Evolutionary conservation across 176 grass and related monocot genomes (phyloP), one percentile per base, ranked within the genome.

Genomic region (Hsuehochloa calcarea): DNA sequence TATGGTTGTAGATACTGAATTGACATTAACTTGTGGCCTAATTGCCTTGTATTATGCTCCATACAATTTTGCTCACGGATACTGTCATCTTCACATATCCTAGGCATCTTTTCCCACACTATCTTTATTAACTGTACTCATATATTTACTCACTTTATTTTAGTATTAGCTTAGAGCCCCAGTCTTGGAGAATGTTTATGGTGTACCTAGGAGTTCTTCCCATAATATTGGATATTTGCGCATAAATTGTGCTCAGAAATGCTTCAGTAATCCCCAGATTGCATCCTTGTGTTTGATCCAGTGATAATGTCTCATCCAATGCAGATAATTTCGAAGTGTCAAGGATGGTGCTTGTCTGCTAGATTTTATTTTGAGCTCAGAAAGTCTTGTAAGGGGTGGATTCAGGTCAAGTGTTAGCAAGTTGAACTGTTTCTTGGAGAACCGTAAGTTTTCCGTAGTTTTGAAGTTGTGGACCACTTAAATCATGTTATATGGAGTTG

Each of bases 321-420:
- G 82, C 82, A 89, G 87, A 38, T 68, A 80, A 80, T 74, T 60
- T 49, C 8, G 40, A 78, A 60, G 34, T 26, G 4, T 65, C 14
- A 22, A 89, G 40, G 68, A 40, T 68, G 29, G 49, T 58, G 37
- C 46, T 59, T 9, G 38, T 40, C 26, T 67, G 10, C 43, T 89
- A 85, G 61, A 45, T 72, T 84, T 72, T 77, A 44, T 78, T 70
- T 77, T 34, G 82, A 58, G 69, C 41, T 74, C 15, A 74, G 35
- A 10, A 59, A 73, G 70, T 61, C 45, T 82, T 78, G 43, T 47
- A 65, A 78, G 65, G 79, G 72, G 47, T 68, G 31, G 7, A 51
- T 76, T 77, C 54, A 64, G 52, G 19, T 52, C 3, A 25, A 66
- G 20, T 64, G 45, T 72, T 90, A 26, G 25, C 71, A 27, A 37